Percentiles rank a stretch among this genome's conserved stretches.
These are phyloP conservation scores for Carallia brachiata DNA, from an alignment of 345 rosid genomes.

Conservation along the genomic window DNA sequence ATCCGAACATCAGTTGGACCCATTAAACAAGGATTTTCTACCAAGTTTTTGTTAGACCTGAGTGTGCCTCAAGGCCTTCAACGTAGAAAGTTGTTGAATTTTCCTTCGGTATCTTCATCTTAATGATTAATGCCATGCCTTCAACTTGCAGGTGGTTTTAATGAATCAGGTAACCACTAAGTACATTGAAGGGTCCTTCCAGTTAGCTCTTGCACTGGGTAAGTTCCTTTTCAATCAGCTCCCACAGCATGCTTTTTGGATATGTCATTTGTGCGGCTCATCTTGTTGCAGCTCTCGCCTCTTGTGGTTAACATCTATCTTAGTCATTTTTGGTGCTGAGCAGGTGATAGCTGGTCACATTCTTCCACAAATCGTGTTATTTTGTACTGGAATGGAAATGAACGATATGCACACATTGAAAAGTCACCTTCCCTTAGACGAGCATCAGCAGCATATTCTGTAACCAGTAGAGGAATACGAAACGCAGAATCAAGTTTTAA, in stretches of 20 bases:
- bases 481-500: conserved; percentile 56
- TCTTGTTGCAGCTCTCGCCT: neutral
- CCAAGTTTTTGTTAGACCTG: neutral
- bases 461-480: conserved; percentile 64
- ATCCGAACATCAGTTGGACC: neutral
- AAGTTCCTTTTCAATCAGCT: conserved; percentile 18
- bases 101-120: neutral
- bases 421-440: conserved; percentile 84
- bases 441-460: conserved; percentile 79
- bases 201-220: conserved; percentile 86
- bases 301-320: neutral
- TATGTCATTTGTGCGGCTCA: neutral
- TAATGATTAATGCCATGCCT: neutral
- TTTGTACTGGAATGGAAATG: conserved; percentile 82
- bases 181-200: conserved; percentile 71
- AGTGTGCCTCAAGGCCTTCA: neutral
- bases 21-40: neutral
- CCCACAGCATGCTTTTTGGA: neutral
- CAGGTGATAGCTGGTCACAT: conserved; percentile 98
- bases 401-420: conserved; percentile 70
- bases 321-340: conserved; percentile 5
- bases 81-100: neutral
- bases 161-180: conserved; percentile 91
- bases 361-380: conserved; percentile 80
- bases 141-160: conserved; percentile 63